A percentile compares a stretch with the other conserved stretches of the same genome.
Evolutionary conservation across 345 rosid genomes (phyloP).

Genomic region (Chamaenerion angustifolium): DNA sequence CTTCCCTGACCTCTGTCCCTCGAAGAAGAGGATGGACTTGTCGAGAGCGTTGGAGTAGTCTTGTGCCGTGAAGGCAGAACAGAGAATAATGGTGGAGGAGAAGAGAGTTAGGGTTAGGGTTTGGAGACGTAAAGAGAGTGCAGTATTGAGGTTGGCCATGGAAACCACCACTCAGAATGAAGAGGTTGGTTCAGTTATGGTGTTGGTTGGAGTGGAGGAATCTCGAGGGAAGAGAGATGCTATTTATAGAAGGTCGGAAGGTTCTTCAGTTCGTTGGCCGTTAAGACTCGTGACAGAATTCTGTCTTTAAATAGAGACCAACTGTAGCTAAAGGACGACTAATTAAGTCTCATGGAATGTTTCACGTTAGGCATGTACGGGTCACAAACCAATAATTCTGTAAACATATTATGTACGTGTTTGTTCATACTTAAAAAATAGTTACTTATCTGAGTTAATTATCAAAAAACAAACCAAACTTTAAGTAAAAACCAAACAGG

Average conservation of each 20-base stretch:
- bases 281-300: constrained; percentile 6
- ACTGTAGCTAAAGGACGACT: too few species aligned
- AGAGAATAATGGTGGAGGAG: constrained; percentile 10
- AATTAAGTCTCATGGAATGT: not conserved
- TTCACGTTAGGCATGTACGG: too few species aligned
- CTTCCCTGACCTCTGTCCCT: constrained; percentile 64
- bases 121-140: constrained; percentile 5
- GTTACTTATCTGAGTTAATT: too few species aligned
- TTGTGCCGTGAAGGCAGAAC: constrained; percentile 31
- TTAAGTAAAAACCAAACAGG: too few species aligned
- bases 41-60: constrained; percentile 51
- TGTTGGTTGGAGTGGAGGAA: too few species aligned
- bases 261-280: constrained; percentile 23
- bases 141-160: constrained; percentile 1
- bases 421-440: too few species aligned
- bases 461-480: too few species aligned
- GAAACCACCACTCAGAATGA: too few species aligned
- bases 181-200: not conserved
- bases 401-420: too few species aligned
- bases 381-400: too few species aligned
- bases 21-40: constrained; percentile 55
- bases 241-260: not conserved
- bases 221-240: not conserved
- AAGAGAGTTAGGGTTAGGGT: constrained; percentile 11
- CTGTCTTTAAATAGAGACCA: too few species aligned